Percentiles rank a stretch among this genome's conserved stretches.
Conservation (phyloP, 495 filamentous ascomycete species). For the Entonaema liquescens region DNA sequence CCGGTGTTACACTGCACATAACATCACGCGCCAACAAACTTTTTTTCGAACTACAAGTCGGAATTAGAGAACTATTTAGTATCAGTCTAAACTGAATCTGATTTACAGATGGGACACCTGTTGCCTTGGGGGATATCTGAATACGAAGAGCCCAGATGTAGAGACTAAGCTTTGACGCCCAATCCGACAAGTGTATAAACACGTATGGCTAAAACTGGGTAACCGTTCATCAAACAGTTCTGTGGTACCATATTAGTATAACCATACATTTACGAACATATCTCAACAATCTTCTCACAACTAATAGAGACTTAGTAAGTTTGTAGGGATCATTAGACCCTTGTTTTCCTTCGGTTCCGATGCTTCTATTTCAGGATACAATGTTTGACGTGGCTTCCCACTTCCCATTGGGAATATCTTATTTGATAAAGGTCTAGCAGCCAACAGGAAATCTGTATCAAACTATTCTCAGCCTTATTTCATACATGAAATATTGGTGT, state of each 20-base stretch:
- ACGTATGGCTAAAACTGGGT: not conserved
- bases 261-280: constrained; percentile 2
- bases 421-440: not conserved
- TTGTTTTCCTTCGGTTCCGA: not conserved
- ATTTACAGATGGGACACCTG: not conserved
- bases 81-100: not conserved
- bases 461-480: constrained; percentile 2
- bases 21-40: constrained; percentile 1
- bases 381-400: not conserved
- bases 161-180: not conserved
- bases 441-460: not conserved
- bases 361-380: constrained; percentile 1
- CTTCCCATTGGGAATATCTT: not conserved
- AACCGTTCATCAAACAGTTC: not conserved
- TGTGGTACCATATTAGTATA: not conserved
- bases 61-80: not conserved
- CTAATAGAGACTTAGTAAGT: not conserved
- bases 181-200: not conserved
- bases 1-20: not conserved
- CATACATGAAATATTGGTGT: not conserved
- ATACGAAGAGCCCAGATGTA: not conserved
- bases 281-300: not conserved
- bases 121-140: not conserved
- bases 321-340: not conserved
- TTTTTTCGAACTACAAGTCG: constrained; percentile 1